A percentile compares a stretch with the other conserved stretches of the same genome.
These are phyloP conservation scores for Coprinopsis sp. DNA, from an alignment of 768 basidiomycete genomes.

Conservation along the genomic window DNA sequence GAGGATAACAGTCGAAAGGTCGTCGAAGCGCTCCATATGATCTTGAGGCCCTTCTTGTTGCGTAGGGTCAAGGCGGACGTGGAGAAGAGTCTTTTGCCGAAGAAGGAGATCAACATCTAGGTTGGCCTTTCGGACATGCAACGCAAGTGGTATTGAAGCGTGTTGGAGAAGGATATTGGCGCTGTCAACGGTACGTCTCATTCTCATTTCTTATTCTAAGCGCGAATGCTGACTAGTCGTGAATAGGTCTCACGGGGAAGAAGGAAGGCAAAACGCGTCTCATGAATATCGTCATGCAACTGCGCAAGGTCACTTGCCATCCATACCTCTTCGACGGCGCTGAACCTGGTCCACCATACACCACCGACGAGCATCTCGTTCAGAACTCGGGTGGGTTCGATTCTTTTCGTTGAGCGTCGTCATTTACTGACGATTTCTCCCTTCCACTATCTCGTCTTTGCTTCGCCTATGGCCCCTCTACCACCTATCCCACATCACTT, in stretches of 20 bases:
- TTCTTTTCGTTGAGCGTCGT: too few species aligned
- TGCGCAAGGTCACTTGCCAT: conserved; percentile 85
- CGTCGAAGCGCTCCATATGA: conserved; percentile 96
- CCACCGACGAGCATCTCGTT: conserved; percentile 94
- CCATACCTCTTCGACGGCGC: conserved; percentile 93
- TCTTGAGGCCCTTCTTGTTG: conserved; percentile 90
- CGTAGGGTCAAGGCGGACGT: conserved; percentile 95
- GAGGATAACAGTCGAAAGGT: conserved; percentile 88
- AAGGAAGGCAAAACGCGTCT: conserved; percentile 97
- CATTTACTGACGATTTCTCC: too few species aligned
- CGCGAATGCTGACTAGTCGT: too few species aligned
- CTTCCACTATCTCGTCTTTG: too few species aligned
- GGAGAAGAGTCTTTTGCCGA: conserved; percentile 92
- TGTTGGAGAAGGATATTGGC: conserved; percentile 97
- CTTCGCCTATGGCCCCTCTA: too few species aligned
- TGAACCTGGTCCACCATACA: conserved; percentile 97
- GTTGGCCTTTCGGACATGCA: conserved; percentile 98
- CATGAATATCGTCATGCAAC: conserved; percentile 99
- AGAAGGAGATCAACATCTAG: conserved; percentile 99
- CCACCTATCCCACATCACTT: too few species aligned
- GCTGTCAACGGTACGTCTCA: conserved; percentile 80
- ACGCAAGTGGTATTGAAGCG: conserved; percentile 93
- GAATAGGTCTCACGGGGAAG: conserved; percentile 89
- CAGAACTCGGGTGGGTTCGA: conserved; percentile 89
- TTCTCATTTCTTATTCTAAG: not conserved